A percentile compares a stretch with the other conserved stretches of the same genome.
These are phyloP conservation scores for Wickerhamomyces bovis DNA, from an alignment of 805 yeast genomes.

Conservation along the genomic window DNA sequence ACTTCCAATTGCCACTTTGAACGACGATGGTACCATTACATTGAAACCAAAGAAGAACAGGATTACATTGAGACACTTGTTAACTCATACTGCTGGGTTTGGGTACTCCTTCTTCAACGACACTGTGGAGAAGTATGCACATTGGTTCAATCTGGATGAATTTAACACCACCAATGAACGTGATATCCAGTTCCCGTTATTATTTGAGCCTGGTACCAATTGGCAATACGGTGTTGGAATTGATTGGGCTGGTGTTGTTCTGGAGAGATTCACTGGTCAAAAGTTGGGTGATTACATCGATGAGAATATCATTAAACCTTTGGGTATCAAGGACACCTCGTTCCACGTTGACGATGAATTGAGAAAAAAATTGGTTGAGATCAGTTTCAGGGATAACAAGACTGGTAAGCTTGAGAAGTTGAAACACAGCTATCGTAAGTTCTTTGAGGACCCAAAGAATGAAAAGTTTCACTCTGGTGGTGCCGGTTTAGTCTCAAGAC, in stretches of 20 bases:
- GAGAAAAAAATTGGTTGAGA: conserved; percentile 18
- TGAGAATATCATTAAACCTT: conserved; percentile 26
- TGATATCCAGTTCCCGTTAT: conserved; percentile 21
- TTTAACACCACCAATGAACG: conserved; percentile 9
- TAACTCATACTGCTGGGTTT: conserved; percentile 36
- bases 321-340: conserved; percentile 24
- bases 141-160: conserved; percentile 13
- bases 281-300: conserved; percentile 25
- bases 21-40: conserved; percentile 21
- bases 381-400: conserved; percentile 17
- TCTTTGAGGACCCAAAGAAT: conserved; percentile 5
- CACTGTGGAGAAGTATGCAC: conserved; percentile 19
- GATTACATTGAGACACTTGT: conserved; percentile 30
- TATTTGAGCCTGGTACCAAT: conserved; percentile 32
- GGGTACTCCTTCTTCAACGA: conserved; percentile 28
- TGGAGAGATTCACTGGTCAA: conserved; percentile 26
- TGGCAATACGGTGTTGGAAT: conserved; percentile 31
- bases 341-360: conserved; percentile 20
- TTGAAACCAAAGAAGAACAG: conserved; percentile 23
- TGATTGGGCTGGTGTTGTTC: conserved; percentile 33
- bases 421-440: conserved; percentile 9
- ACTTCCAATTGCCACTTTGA: conserved; percentile 20
- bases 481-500: conserved; percentile 36
- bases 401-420: conserved; percentile 10
- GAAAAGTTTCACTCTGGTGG: conserved; percentile 33